Conservation (phyloP, 441 rosid species). For the Populus hybrid region DNA sequence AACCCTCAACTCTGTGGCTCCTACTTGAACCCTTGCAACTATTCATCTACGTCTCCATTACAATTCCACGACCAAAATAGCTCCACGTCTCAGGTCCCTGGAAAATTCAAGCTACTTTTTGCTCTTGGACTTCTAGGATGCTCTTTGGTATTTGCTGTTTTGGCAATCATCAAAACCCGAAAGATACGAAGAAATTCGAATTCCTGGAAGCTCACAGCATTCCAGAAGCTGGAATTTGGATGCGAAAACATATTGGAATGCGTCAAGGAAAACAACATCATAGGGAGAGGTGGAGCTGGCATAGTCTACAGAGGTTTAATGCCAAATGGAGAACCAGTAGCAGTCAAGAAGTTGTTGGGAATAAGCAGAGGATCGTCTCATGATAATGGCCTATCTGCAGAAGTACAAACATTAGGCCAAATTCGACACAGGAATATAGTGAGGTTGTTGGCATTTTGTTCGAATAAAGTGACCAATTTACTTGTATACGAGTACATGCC, state of each 20-base stretch:
- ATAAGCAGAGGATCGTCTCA: constrained; percentile 64
- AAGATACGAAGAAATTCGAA: constrained; percentile 39
- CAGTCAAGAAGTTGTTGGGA: constrained; percentile 67
- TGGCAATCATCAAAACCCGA: constrained; percentile 60
- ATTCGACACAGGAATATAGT: constrained; percentile 77
- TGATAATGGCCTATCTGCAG: constrained; percentile 76
- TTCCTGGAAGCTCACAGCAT: constrained; percentile 75
- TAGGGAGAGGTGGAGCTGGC: constrained; percentile 86
- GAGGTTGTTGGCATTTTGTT: constrained; percentile 59
- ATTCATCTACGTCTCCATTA: constrained; percentile 36
- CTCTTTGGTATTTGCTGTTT: constrained; percentile 48
- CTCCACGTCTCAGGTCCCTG: constrained; percentile 38
- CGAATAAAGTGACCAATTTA: constrained; percentile 62
- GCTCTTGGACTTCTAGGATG: constrained; percentile 64
- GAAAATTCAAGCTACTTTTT: constrained; percentile 59
- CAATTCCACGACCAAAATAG: constrained; percentile 31
- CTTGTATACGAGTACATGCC: constrained; percentile 82
- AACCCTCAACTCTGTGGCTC: constrained; percentile 76
- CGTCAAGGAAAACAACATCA: constrained; percentile 67
- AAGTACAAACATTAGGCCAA: constrained; percentile 69
- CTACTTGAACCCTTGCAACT: constrained; percentile 49
- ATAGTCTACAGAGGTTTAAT: constrained; percentile 64
- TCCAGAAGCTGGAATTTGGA: constrained; percentile 69
- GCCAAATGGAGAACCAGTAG: constrained; percentile 82
- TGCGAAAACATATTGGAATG: constrained; percentile 66